Percentiles rank a stretch among this genome's conserved stretches.
Conservation (phyloP, 306 rosid species). For the Hippophae tibetana region DNA sequence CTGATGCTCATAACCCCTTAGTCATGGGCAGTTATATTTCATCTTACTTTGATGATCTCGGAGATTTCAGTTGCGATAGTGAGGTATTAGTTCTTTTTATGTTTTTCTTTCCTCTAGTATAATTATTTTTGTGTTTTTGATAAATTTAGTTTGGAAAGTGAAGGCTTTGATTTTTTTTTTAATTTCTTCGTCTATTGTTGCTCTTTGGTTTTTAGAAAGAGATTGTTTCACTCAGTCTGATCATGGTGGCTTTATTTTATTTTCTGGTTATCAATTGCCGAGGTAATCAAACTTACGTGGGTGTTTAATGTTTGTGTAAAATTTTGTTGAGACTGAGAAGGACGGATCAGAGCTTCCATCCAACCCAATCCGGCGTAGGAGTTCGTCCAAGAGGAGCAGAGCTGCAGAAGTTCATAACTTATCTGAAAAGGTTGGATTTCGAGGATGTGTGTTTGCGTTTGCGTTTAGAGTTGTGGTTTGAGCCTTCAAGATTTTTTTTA, state of each 20-base stretch:
- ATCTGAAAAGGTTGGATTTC: constrained; percentile 71
- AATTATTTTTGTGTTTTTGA: constrained; percentile 6
- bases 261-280: background rate
- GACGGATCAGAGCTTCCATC: constrained; percentile 39
- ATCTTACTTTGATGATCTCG: constrained; percentile 32
- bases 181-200: no score
- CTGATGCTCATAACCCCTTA: constrained; percentile 24
- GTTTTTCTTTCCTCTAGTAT: background rate
- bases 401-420: constrained; percentile 90
- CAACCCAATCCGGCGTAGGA: constrained; percentile 37
- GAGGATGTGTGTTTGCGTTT: constrained; percentile 5
- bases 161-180: no score
- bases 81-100: constrained; percentile 29
- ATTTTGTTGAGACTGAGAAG: constrained; percentile 26
- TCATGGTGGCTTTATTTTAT: background rate
- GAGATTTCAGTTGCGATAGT: constrained; percentile 36
- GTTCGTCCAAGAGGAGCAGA: constrained; percentile 76
- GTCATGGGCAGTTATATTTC: constrained; percentile 24
- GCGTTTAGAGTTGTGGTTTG: constrained; percentile 9
- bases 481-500: background rate
- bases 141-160: background rate
- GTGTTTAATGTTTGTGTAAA: constrained; percentile 14
- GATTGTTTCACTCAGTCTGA: background rate
- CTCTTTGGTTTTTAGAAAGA: background rate
- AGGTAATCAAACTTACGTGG: constrained; percentile 7